Evolutionary conservation across 2,329 filamentous ascomycete species (phyloP), one percentile per base, ranked within the genome.

Genomic region (Drechslerella dactyloides): DNA sequence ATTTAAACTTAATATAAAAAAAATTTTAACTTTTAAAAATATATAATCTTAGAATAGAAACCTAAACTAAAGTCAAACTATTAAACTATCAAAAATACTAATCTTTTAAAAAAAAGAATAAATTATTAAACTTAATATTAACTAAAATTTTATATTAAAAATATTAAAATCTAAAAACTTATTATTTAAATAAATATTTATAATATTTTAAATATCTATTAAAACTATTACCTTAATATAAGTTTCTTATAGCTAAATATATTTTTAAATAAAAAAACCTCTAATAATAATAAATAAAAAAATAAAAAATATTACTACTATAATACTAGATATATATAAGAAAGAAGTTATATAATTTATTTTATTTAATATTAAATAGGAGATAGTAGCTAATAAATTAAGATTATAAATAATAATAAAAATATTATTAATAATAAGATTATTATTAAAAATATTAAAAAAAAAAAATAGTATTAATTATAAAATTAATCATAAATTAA

Each of bases 21-120:
- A 56, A 30, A 50, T 46, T 58, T 58, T 42, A 6, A 6, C 15
- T 6, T 15, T n/a, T 48, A 23, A 48, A 46, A 58, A 48, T 58
- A 42, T 30, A 48, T 58, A 35, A 46, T n/a, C 46, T n/a, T 5
- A 13, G 33, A 27, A 4, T 33, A 4, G 8, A 33, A 33, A 33
- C 8, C 8, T 8, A 33, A 33, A 3, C 8, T 4, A 8, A 54
- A 54, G 17, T 30, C n/a, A n/a, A n/a, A n/a, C n/a, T n/a, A n/a
- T n/a, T 15, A 2, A 35, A 42, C 37, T 17, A 33, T 33, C 17
- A 5, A 15, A 54, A 27, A 54, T 3, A 13, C 30, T 6, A 24
- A 8, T 3, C 7, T 27, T 30, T 2, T 54, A 8, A 17, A 10
- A 10, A 54, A 54, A 6, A 54, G 33, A 54, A 30, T 27, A 30